Base-by-base conservation (phyloP, 176 grass and related monocot species). In the Hsuehochloa calcarea region DNA sequence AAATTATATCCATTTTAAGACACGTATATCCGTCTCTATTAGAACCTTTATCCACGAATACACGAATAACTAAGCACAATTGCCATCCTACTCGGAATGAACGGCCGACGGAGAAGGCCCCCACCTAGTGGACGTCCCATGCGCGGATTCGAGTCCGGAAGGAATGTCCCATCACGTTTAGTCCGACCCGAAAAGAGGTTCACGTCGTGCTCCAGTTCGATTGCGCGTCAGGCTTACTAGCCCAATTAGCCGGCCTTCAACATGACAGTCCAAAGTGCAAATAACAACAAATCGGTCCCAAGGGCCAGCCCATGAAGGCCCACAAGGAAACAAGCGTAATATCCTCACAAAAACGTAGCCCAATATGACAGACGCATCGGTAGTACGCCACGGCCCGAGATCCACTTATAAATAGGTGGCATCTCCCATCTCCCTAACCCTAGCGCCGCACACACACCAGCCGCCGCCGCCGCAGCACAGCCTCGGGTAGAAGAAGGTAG, bases 371-470 rank as follows among this genome's bases (percentile, higher is more conserved):
- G 54, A n/a, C 19, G 20, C 19, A 12, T 61, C 15, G 19, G 1
- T 3, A 25, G 41, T 20, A 22, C 12, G 8, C 38, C 0, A 55
- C 51, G 71, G 80, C 80, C 89, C 69, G 49, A 70, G 55, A 0
- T 0, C 8, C 1, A 68, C 26, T 11, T 80, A 87, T 80, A 87
- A 87, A 77, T 62, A 19, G 0, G 3, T 9, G 20, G 4, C 75
- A 54, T 51, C 13, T 84, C 46, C 50, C 11, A 0, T 1, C 5
- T 16, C 20, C 1, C 4, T 0, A 91, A 84, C 85, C 89, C 89
- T 91, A 87, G 85, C 61, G 68, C 75, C 41, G 68, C 77, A 35
- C 50, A 55, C 75, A 51, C 62, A 55, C 17, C 69, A 38, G 75
- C 76, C 63, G 75, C 76, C 63, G 67, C 65, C 68, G 76, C 82